Evolutionary conservation across 75 land plant species (phyloP), one percentile per base, ranked within the genome.

Genomic region (Pinus albicaulis): DNA sequence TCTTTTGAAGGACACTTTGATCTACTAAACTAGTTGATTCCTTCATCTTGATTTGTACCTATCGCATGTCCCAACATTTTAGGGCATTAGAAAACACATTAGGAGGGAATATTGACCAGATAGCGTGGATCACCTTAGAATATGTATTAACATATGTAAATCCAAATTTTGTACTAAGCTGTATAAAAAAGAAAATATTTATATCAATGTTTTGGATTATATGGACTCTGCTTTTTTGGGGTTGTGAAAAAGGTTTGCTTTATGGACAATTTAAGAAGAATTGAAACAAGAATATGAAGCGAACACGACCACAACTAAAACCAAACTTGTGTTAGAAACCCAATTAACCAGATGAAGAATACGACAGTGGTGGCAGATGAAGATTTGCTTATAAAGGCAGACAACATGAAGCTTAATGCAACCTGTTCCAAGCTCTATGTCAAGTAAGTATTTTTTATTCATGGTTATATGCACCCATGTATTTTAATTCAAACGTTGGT

Each of bases 61-160:
- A 96, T 94, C 53, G 94, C 94, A 80, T 79, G 79, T 66, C 91
- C 87, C 73, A 96, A 86, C 56, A 90, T 0, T 76, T 14, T 20
- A 95, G 81, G 36, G 85, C 94, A 73, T 86, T 19, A 0, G 98
- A 88, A 79, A 95, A 82, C 68, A 95, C 89, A 83, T 95, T 93
- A 22, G 98, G 94, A n/a, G 98, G 97, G 76, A 93, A 95, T 0
- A 95, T 7, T 17, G 98, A 95, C 98, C 97, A 93, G 23, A 95
- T 70, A 34, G 24, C 20, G 24, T 76, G 89, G 41, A 74, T 74
- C 0, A 19, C n/a, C 25, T 76, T 79, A 10, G 87, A 77, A 71
- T 80, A 87, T 55, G n/a, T 55, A 3, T 76, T 14, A 61, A 56
- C 63, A 76, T 95, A 95, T 44, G 97, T 94, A 75, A 93, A 93